Base-by-base conservation (phyloP, 495 filamentous ascomycete genomes). In the Massariosphaeria phaeospora region DNA sequence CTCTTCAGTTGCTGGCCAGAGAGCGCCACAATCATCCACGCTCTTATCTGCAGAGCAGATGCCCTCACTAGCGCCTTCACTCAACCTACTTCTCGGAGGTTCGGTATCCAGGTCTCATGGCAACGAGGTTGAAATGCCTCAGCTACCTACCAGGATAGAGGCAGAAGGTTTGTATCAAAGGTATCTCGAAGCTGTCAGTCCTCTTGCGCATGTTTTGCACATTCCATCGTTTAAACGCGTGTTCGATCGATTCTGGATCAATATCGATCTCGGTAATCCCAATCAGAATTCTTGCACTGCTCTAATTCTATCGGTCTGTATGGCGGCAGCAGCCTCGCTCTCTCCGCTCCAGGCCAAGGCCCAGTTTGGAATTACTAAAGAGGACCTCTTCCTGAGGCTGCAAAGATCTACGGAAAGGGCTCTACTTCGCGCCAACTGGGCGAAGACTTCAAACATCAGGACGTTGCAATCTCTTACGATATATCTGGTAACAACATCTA, bases 391-490 rank as follows among this genome's bases (percentile, higher is more conserved):
- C 47, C 30, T 59, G 36, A 47, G 52, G 20, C 34, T 66, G 11
- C 60, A 59, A 30, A 54, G 34, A 13, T 55, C 59, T 1, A 59
- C 63, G 1, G 63, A 66, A 40, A 20, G 41, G 15, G 63, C 63
- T 17, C 48, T 66, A 8, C 35, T 59, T 3, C 45, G 52, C 15
- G 61, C 61, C 10, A 63, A 63, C 17, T 63, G 53, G 63, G 34
- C 59, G 29, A 66, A 56, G 41, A 63, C 63, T 12, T 63, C 59
- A 18, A 63, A 55, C 33, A 59, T 56, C 27, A 38, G 48, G 34
- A 63, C 59, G 13, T 54, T 66, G 12, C 63, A 66, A 33, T 59
- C 63, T 12, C 55, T 63, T 8, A 59, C 56, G 17, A 63, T 66
- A 40, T 60, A 60, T 42, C 36, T 63, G 44, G 55, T 66, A 55